These are phyloP conservation scores for Austroboletus niveus DNA, from an alignment of 1,284 basidiomycete genomes.

Conservation along the genomic window DNA sequence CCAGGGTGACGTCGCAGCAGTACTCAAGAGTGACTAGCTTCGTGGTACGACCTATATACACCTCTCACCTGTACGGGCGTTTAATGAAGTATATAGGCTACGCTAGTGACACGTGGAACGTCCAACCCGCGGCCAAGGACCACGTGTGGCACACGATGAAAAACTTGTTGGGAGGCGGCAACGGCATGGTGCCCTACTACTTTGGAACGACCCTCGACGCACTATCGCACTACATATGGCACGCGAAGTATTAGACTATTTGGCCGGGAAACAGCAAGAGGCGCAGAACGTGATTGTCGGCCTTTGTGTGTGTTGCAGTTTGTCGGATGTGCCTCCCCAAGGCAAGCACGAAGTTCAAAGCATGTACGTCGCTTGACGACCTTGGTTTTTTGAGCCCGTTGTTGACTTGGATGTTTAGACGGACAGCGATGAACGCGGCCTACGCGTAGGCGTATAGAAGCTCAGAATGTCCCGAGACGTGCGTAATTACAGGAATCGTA, in stretches of 20 bases:
- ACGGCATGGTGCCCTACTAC: slow-evolving; percentile 85
- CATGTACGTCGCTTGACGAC: slow-evolving; percentile 45
- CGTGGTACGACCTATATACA: slow-evolving; percentile 39
- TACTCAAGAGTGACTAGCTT: slow-evolving; percentile 78
- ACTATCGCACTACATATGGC: slow-evolving; percentile 75
- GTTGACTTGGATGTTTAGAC: neutral
- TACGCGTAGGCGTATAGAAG: no score
- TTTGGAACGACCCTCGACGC: slow-evolving; percentile 91
- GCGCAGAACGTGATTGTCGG: slow-evolving; percentile 81
- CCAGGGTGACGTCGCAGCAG: slow-evolving; percentile 75
- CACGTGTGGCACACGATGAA: slow-evolving; percentile 86
- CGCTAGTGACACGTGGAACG: slow-evolving; percentile 73
- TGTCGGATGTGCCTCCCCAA: neutral
- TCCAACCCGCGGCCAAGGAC: slow-evolving; percentile 82
- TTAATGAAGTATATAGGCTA: slow-evolving; percentile 38
- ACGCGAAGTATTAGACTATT: slow-evolving; percentile 77
- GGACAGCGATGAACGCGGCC: slow-evolving; percentile 8
- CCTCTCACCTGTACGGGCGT: no score
- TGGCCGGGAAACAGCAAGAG: slow-evolving; percentile 47
- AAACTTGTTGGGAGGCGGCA: slow-evolving; percentile 78
- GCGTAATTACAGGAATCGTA: no score
- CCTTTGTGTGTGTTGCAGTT: slow-evolving; percentile 32
- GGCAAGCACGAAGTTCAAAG: slow-evolving; percentile 60
- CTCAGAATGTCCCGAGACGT: neutral
- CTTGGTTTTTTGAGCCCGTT: neutral